These are phyloP conservation scores for Apophysomyces ossiformis DNA, from an alignment of 371 early-diverging fungal species.

Conservation along the genomic window DNA sequence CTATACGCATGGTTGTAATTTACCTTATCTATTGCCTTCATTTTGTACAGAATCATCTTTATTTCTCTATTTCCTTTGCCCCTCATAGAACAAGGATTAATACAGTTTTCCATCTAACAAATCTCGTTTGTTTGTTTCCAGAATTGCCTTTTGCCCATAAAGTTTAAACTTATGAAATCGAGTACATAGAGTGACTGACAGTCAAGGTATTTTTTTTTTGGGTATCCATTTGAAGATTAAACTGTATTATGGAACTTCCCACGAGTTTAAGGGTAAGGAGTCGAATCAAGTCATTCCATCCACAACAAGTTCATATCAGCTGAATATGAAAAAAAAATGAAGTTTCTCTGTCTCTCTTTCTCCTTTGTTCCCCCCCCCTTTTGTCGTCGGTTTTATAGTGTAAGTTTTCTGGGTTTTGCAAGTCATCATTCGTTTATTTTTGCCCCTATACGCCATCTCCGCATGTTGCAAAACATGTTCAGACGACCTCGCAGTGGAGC, in stretches of 20 bases:
- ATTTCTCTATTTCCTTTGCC: neutral
- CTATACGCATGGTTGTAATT: neutral
- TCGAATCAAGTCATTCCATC: neutral
- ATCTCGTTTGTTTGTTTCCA: too few species aligned
- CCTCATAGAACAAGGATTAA: neutral
- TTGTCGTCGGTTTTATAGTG: neutral
- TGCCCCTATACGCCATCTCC: neutral
- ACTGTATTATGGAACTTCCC: too few species aligned
- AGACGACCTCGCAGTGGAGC: conserved; percentile 3
- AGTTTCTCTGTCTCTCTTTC: neutral
- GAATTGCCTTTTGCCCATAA: too few species aligned
- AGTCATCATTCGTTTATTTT: neutral
- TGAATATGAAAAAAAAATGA: neutral
- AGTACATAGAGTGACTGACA: too few species aligned
- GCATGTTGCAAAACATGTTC: neutral
- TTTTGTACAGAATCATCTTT: conserved; percentile 6
- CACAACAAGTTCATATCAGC: neutral
- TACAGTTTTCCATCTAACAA: too few species aligned
- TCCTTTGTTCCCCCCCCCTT: neutral
- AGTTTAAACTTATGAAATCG: too few species aligned
- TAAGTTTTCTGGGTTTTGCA: neutral
- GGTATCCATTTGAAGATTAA: too few species aligned
- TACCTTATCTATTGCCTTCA: neutral
- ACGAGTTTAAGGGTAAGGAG: neutral
- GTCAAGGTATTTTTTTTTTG: too few species aligned